Evolutionary conservation across 805 yeast genomes (phyloP), one percentile per base, ranked within the genome.

Genomic region (Zygosaccharomyces pseudorouxii): DNA sequence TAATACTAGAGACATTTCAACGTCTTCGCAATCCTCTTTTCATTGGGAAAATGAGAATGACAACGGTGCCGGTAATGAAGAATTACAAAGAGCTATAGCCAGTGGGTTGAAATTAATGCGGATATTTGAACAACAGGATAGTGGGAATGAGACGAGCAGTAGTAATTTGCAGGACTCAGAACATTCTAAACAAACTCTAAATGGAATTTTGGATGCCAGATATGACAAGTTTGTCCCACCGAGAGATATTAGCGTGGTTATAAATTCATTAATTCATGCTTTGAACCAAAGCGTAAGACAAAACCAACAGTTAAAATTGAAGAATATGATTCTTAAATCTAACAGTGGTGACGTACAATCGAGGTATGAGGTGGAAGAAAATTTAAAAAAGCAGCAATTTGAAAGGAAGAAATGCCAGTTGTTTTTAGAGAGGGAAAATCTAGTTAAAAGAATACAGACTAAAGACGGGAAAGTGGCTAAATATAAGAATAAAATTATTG

Each of bases 391-490:
- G 76, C 78, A 71, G 40, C 69, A 65, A 42, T 56, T 53, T 31
- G 68, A 59, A 41, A 56, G 69, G 42, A 58, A 63, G 48, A 65
- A 64, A 47, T 67, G 65, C 20, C 65, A 63, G 44, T 51, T 62
- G 48, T 63, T 60, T 49, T 48, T 63, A 11, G 71, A 67, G 33
- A 59, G 65, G 42, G 69, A 66, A 22, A 63, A 62, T 14, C 64
- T 75, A 10, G 63, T 71, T 50, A 62, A 64, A 9, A 69, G 73
- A 45, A 61, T 75, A 22, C 64, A 68, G 31, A 60, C 58, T 33
- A 75, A 76, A 45, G 75, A 74, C 49, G 65, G 64, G 40, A 69
- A 73, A 51, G 64, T 79, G 31, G 65, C 64, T 50, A 80, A 76
- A 54, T 72, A 75, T 44, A 74, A 71, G 50, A 63, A 62, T 28